Conservation (phyloP, 2,329 filamentous ascomycete species). For the Colletotrichum cordylinicola region DNA sequence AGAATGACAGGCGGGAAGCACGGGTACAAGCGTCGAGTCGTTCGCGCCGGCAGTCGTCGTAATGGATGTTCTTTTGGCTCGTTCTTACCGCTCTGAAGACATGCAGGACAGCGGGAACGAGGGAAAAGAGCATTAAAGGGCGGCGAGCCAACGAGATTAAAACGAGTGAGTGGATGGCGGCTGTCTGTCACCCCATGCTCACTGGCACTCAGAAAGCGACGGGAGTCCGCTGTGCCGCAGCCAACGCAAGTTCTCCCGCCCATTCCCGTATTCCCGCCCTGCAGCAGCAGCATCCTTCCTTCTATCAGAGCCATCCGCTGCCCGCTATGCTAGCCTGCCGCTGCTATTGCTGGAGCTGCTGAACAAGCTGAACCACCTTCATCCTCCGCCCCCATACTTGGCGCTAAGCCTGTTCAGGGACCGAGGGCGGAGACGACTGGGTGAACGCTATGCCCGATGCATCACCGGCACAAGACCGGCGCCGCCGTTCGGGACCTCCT, state of each 20-base stretch:
- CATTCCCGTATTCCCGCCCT: conserved; percentile 1
- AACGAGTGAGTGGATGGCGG: background rate
- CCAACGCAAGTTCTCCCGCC: background rate
- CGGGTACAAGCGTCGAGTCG: background rate
- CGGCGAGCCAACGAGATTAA: conserved; percentile 8
- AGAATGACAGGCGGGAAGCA: background rate
- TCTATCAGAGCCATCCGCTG: background rate
- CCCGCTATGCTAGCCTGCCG: background rate
- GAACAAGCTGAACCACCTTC: conserved; percentile 7
- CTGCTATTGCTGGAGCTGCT: background rate
- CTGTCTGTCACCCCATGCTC: conserved; percentile 1
- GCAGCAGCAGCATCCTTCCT: background rate
- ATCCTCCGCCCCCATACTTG: background rate
- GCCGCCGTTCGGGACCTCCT: background rate
- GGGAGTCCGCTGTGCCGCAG: background rate
- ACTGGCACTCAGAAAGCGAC: background rate
- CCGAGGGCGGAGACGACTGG: background rate
- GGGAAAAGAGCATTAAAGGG: background rate
- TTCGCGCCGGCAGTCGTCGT: background rate
- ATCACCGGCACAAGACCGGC: conserved; percentile 11
- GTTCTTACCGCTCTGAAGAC: background rate
- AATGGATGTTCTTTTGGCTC: background rate
- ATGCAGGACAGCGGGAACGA: conserved; percentile 13
- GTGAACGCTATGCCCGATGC: background rate
- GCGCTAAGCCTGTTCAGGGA: conserved; percentile 11